Evolutionary conservation across 257 asterid genomes (phyloP).

Genomic region (Oldenlandia corymbosa): DNA sequence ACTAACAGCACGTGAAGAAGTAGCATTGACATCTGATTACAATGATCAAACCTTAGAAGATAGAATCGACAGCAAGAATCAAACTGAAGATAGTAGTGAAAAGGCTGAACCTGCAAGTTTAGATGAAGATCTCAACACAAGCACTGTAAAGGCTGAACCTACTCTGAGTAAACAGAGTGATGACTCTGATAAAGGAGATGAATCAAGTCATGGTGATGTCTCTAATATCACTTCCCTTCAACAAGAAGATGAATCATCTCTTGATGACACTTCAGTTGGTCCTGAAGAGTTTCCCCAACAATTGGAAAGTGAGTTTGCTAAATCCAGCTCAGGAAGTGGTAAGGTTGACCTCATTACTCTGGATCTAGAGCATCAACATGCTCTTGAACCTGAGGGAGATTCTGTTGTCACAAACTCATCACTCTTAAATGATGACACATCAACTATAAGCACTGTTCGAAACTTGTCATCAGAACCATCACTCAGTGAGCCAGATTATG

Average conservation of each 20-base stretch:
- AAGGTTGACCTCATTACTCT: constrained; percentile 31
- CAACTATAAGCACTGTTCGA: constrained; percentile 27
- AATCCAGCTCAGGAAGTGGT: constrained; percentile 33
- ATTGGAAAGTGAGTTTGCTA: constrained; percentile 30
- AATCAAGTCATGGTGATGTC: constrained; percentile 34
- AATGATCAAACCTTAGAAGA: constrained; percentile 33
- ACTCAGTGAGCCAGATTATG: constrained; percentile 30
- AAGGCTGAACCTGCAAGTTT: constrained; percentile 35
- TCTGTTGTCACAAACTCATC: constrained; percentile 33
- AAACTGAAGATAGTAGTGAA: constrained; percentile 32
- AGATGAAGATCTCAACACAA: constrained; percentile 31
- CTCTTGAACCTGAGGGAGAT: constrained; percentile 33
- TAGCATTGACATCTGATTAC: constrained; percentile 40
- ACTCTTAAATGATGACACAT: constrained; percentile 27
- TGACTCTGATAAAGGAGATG: constrained; percentile 28
- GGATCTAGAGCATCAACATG: constrained; percentile 30
- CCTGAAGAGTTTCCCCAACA: constrained; percentile 36
- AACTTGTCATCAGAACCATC: constrained; percentile 30
- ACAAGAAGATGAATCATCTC: constrained; percentile 32
- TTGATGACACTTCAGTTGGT: constrained; percentile 35
- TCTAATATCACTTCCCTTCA: constrained; percentile 21
- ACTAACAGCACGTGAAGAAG: constrained; percentile 50
- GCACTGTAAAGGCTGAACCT: constrained; percentile 37
- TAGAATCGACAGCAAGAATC: constrained; percentile 35
- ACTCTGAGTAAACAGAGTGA: constrained; percentile 37